Evolutionary conservation across 148 eudicot species (phyloP).

Genomic region (Nepenthes mirabilis): DNA sequence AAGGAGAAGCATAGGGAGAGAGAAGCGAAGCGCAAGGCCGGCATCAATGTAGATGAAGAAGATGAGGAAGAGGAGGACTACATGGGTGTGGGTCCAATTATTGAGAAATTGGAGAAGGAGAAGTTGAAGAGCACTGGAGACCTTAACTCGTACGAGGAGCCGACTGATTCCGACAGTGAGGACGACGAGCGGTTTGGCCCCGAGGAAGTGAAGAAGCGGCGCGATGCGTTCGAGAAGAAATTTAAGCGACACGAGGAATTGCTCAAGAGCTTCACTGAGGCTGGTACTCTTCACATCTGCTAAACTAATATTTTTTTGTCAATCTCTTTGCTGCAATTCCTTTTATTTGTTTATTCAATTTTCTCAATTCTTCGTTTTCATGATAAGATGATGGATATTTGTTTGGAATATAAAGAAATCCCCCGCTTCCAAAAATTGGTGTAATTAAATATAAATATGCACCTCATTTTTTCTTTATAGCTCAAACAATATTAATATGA

Average conservation of each 20-base stretch:
- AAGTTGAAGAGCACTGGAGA: constrained; percentile 6
- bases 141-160: constrained; percentile 23
- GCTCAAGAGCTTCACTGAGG: constrained; percentile 23
- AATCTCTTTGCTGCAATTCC: no score
- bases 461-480: no score
- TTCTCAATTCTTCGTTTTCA: no score
- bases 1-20: constrained; percentile 37
- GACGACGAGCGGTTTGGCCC: constrained; percentile 31
- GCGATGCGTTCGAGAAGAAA: constrained; percentile 32
- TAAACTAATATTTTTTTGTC: neutral
- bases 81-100: constrained; percentile 52
- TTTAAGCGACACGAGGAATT: constrained; percentile 40
- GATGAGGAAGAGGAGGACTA: constrained; percentile 63
- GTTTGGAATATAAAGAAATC: no score
- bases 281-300: constrained; percentile 26
- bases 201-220: constrained; percentile 15
- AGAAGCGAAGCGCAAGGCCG: constrained; percentile 43
- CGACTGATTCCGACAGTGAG: constrained; percentile 56
- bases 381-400: no score
- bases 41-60: constrained; percentile 42
- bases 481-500: no score
- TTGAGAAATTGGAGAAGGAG: constrained; percentile 56
- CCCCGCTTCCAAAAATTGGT: no score
- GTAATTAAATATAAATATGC: no score
- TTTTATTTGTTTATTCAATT: no score